phyloP scores from a whole-genome alignment of 768 basidiomycete genomes.

The Neoboletus brunneissimus region DNA sequence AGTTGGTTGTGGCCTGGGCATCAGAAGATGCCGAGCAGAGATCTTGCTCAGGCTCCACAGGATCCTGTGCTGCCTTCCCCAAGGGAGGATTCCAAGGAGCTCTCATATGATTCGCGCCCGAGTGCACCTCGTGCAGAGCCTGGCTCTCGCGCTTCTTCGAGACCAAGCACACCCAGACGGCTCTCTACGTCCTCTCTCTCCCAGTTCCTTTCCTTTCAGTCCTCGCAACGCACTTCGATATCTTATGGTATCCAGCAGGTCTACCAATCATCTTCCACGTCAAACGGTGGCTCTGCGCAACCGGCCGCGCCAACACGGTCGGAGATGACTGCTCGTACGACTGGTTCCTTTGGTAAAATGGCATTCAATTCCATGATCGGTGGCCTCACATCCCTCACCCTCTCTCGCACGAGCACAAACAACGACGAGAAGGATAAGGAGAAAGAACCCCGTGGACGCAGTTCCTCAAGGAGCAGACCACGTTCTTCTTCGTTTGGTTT shows the following conservation, averaged over 20 bases:
- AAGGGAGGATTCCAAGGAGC: conserved; percentile 13
- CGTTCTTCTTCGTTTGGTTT: conserved; percentile 52
- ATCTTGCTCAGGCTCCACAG: conserved; percentile 8
- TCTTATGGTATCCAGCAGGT: conserved; percentile 23
- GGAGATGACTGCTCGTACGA: conserved; percentile 35
- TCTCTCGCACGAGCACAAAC: conserved; percentile 50
- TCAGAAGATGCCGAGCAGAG: conserved; percentile 21
- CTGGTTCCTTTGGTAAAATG: conserved; percentile 58
- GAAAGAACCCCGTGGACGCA: conserved; percentile 52
- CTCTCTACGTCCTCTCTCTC: conserved; percentile 26
- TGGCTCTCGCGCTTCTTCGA: conserved; percentile 7
- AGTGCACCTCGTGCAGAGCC: conserved; percentile 2
- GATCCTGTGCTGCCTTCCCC: conserved; percentile 20
- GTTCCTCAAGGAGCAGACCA: conserved; percentile 40
- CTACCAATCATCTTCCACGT: conserved; percentile 2
- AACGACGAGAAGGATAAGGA: conserved; percentile 42
- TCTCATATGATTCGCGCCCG: not conserved
- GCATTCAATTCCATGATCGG: conserved; percentile 71
- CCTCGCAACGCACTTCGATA: conserved; percentile 11
- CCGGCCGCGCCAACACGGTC: conserved; percentile 25
- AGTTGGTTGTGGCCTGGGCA: conserved; percentile 32
- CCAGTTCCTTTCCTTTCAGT: conserved; percentile 25
- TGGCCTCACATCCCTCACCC: conserved; percentile 60
- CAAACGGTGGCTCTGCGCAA: conserved; percentile 10
- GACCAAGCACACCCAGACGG: conserved; percentile 22